Evolutionary conservation across 257 asterid genomes (phyloP).

Genomic region (Nicotiana tabacum): DNA sequence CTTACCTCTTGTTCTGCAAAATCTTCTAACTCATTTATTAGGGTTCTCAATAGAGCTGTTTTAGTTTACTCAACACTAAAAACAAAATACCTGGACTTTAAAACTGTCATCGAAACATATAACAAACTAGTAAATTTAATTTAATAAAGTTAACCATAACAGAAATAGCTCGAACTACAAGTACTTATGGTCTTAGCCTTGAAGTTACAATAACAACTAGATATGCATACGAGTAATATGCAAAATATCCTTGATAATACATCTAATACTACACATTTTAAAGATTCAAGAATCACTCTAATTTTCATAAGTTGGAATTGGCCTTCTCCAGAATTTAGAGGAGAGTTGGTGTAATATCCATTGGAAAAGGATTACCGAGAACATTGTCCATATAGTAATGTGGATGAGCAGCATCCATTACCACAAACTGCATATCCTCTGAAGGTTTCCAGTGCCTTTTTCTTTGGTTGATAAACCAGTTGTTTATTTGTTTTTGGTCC

Average conservation of each 20-base stretch:
- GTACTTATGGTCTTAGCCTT: background rate
- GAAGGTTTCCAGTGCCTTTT: slow-evolving; percentile 98
- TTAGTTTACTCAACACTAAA: no score
- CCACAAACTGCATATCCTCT: slow-evolving; percentile 91
- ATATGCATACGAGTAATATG: background rate
- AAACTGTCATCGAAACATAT: background rate
- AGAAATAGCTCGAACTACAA: background rate
- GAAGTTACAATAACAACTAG: background rate
- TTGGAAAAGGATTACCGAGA: slow-evolving; percentile 58
- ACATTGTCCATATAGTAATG: slow-evolving; percentile 72
- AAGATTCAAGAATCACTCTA: background rate
- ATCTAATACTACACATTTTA: background rate
- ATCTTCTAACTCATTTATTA: no score
- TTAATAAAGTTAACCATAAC: background rate
- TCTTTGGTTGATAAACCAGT: slow-evolving; percentile 94
- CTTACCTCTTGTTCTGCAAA: no score
- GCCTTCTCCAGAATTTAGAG: slow-evolving; percentile 26
- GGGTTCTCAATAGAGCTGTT: no score
- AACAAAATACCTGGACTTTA: background rate
- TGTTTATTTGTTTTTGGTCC: slow-evolving; percentile 93
- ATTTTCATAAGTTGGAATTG: background rate
- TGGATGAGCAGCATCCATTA: slow-evolving; percentile 77
- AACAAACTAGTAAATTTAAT: background rate
- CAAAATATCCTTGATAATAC: background rate
- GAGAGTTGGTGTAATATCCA: slow-evolving; percentile 72